Evolutionary conservation across 768 basidiomycete species (phyloP).

Genomic region (Dictyophora rubrovolvata): DNA sequence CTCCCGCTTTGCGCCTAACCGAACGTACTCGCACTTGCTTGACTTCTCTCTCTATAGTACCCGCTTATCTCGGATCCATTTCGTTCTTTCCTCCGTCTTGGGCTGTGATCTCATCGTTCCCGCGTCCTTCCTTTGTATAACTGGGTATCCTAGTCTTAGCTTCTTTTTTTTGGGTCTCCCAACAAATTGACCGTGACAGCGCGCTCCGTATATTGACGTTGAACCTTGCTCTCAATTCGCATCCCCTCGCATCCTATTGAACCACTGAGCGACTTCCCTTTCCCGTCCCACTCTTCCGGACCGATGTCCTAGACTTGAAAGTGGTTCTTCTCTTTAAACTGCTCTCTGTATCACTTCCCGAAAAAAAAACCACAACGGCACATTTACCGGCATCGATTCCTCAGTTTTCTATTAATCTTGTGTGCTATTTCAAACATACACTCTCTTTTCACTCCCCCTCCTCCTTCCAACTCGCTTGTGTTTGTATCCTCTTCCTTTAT

Average conservation of each 20-base stretch:
- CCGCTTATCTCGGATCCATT: slow-evolving; percentile 1
- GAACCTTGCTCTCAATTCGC: background rate
- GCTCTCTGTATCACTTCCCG: background rate
- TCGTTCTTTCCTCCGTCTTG: background rate
- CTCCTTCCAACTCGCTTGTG: background rate
- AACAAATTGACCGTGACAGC: background rate
- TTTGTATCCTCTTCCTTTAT: background rate
- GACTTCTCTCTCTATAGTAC: background rate
- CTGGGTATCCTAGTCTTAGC: background rate
- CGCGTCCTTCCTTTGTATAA: background rate
- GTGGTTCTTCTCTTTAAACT: background rate
- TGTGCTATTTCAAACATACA: background rate
- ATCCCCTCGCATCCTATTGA: background rate
- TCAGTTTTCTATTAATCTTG: background rate
- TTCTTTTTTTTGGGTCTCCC: background rate
- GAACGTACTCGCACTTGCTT: background rate
- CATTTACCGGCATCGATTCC: background rate
- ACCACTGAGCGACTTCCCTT: background rate
- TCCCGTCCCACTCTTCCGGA: background rate
- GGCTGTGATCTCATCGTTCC: background rate
- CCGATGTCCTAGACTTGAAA: background rate
- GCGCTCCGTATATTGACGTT: background rate
- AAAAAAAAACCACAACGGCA: background rate
- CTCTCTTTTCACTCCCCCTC: background rate
- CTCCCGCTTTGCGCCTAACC: background rate